phyloP scores from a whole-genome alignment of 805 yeast species.

The Ogataea dorogensis region DNA sequence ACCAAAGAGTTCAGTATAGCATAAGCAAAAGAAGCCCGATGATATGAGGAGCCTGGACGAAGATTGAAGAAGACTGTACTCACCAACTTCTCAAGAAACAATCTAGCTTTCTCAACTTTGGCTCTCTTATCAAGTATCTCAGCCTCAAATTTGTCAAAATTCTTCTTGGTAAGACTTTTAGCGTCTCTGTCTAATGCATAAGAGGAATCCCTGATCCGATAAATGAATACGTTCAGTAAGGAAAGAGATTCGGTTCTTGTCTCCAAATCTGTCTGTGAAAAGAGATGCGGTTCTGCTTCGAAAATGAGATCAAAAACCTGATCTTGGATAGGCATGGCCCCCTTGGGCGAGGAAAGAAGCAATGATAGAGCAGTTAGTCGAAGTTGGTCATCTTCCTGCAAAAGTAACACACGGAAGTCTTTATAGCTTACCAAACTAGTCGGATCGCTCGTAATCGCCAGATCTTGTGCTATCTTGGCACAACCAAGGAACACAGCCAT shows the following conservation, averaged over 20 bases:
- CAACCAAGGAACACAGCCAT: constrained; percentile 49
- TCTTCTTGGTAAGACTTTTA: constrained; percentile 37
- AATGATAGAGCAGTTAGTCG: constrained; percentile 61
- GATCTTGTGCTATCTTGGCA: constrained; percentile 62
- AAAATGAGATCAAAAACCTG: constrained; percentile 44
- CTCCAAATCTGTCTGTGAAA: constrained; percentile 67
- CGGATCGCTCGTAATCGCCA: constrained; percentile 52
- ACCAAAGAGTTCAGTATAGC: constrained; percentile 46
- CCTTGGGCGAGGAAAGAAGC: constrained; percentile 58
- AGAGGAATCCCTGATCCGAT: constrained; percentile 67
- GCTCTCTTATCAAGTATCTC: constrained; percentile 35
- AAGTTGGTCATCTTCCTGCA: constrained; percentile 37
- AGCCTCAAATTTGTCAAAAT: constrained; percentile 33
- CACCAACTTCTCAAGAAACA: constrained; percentile 39
- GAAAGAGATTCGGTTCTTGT: constrained; percentile 65
- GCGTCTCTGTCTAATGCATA: constrained; percentile 56
- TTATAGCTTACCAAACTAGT: constrained; percentile 24
- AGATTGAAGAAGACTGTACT: constrained; percentile 25
- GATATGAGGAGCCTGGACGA: constrained; percentile 58
- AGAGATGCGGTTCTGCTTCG: constrained; percentile 46
- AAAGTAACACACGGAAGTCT: constrained; percentile 39
- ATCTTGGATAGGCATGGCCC: constrained; percentile 53
- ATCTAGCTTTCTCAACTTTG: constrained; percentile 34
- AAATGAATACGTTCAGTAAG: constrained; percentile 56
- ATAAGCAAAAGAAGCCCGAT: constrained; percentile 48